These are phyloP conservation scores for Candida ovalis DNA, from an alignment of 805 yeast genomes.

Conservation along the genomic window DNA sequence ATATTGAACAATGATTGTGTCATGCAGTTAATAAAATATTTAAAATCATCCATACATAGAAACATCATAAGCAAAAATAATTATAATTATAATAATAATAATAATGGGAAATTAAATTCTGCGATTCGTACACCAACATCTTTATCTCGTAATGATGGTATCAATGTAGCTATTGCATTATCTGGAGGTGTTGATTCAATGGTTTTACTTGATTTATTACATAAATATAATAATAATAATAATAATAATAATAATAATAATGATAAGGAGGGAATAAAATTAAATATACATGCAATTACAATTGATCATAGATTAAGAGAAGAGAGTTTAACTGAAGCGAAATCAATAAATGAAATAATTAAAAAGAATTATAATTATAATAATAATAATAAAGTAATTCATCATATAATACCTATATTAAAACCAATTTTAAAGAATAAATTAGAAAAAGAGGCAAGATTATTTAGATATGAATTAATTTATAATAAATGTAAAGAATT, in stretches of 20 bases:
- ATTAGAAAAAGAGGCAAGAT: slow-evolving; percentile 57
- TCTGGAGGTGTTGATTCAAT: slow-evolving; percentile 85
- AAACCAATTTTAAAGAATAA: slow-evolving; percentile 11
- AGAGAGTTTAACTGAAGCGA: slow-evolving; percentile 49
- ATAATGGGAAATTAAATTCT: too few species aligned
- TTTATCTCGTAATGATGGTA: too few species aligned
- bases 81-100: too few species aligned
- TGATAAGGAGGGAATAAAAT: slow-evolving; percentile 23
- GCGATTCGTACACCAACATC: neutral
- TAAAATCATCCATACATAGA: neutral
- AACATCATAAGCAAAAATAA: too few species aligned
- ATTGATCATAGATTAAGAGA: slow-evolving; percentile 59
- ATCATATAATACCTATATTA: slow-evolving; percentile 22
- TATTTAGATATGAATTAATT: slow-evolving; percentile 45
- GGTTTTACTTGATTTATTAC: slow-evolving; percentile 54
- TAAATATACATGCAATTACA: slow-evolving; percentile 49
- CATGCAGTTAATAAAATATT: neutral
- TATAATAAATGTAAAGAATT: slow-evolving; percentile 35
- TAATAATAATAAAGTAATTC: slow-evolving; percentile 13
- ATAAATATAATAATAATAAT: neutral
- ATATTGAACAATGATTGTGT: neutral
- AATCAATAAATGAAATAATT: slow-evolving; percentile 24
- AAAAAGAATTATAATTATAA: slow-evolving; percentile 11
- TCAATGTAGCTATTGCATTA: slow-evolving; percentile 42
- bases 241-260: slow-evolving; percentile 7